These are phyloP conservation scores for Annulohypoxylon maeteangense DNA, from an alignment of 495 filamentous ascomycete species.

Conservation along the genomic window DNA sequence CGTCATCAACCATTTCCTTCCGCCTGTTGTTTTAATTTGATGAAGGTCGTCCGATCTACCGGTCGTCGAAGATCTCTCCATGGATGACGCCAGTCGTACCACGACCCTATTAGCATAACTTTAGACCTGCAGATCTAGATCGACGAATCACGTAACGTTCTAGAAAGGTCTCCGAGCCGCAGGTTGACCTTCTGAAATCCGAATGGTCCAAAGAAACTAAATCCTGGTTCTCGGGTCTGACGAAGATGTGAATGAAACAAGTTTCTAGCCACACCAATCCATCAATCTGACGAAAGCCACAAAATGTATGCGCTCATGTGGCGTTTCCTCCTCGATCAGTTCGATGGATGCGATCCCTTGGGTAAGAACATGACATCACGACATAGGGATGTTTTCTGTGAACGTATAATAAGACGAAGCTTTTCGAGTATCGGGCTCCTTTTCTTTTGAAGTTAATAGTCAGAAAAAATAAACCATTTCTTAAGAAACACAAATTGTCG, in stretches of 20 bases:
- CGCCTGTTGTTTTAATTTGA: neutral
- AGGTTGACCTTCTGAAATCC: slow-evolving; percentile 23
- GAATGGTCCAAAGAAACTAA: slow-evolving; percentile 6
- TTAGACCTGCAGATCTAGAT: slow-evolving; percentile 24
- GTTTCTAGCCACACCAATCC: slow-evolving; percentile 46
- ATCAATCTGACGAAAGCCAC: slow-evolving; percentile 37
- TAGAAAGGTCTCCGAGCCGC: slow-evolving; percentile 26
- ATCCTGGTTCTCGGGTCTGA: slow-evolving; percentile 23
- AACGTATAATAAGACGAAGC: slow-evolving; percentile 30
- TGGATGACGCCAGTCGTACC: slow-evolving; percentile 35
- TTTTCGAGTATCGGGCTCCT: neutral
- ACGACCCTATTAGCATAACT: slow-evolving; percentile 20
- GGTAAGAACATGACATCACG: slow-evolving; percentile 40
- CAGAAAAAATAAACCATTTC: neutral
- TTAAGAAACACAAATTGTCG: neutral
- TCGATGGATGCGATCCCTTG: slow-evolving; percentile 16
- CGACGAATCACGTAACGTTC: slow-evolving; percentile 29
- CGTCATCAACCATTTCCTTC: slow-evolving; percentile 15
- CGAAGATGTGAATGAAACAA: slow-evolving; percentile 31
- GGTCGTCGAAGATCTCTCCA: slow-evolving; percentile 21
- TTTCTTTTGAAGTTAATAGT: neutral
- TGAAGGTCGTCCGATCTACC: slow-evolving; percentile 14
- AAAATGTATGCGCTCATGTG: slow-evolving; percentile 37
- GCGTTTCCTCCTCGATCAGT: slow-evolving; percentile 19
- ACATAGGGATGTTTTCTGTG: slow-evolving; percentile 16